These are phyloP conservation scores for Lobosporangium transversale DNA, from an alignment of 192 early-diverging fungal genomes.

Conservation along the genomic window DNA sequence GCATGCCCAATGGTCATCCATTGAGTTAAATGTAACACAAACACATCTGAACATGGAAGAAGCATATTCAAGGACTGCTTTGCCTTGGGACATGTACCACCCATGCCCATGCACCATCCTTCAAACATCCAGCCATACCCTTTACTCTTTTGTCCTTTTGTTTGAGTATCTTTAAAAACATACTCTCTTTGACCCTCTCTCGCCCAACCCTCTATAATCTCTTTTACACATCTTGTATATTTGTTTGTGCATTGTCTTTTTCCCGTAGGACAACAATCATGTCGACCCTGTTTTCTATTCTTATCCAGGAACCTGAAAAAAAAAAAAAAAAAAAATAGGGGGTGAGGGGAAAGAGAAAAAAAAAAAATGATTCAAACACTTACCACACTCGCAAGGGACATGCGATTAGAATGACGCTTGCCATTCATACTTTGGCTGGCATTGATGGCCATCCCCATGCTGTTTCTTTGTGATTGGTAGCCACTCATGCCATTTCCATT, in stretches of 20 bases:
- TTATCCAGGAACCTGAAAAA: not conserved
- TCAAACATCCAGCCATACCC: not conserved
- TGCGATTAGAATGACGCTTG: conserved; percentile 41
- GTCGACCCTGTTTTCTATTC: not conserved
- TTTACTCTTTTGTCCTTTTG: not conserved
- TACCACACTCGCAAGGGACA: conserved; percentile 51
- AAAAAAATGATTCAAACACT: not conserved
- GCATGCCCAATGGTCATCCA: not conserved
- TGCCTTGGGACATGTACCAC: too few relatives aligned
- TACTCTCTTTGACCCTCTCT: too few relatives aligned
- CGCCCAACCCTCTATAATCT: too few relatives aligned
- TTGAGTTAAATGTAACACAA: not conserved
- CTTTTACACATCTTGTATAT: too few relatives aligned
- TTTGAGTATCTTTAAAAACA: too few relatives aligned
- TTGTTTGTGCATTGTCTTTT: not conserved
- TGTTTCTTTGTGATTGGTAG: conserved; percentile 46
- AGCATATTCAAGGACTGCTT: too few relatives aligned
- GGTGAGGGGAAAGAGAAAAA: not conserved
- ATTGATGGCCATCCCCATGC: conserved; percentile 30
- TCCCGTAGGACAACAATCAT: not conserved
- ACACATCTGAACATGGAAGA: too few relatives aligned
- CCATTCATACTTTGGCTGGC: conserved; percentile 14
- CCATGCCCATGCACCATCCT: too few relatives aligned
- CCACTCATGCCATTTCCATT: conserved; percentile 10
- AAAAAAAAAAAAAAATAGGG: not conserved